Evolutionary conservation across 768 basidiomycete genomes (phyloP), one percentile per base, ranked within the genome.

Genomic region (Floccularia luteovirens): DNA sequence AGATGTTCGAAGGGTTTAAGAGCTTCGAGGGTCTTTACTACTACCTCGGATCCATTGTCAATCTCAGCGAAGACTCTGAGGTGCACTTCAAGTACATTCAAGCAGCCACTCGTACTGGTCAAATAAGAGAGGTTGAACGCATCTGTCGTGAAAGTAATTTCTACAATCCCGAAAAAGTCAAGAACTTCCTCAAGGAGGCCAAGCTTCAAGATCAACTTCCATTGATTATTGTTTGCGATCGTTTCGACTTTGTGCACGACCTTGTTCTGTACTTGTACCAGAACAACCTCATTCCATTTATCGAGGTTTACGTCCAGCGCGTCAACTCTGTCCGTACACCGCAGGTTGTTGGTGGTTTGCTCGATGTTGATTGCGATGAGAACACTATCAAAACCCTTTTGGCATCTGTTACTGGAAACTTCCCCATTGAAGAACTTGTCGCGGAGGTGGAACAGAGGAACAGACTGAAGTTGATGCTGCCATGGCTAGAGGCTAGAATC

Each of bases 51-150:
- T 94, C 94, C 7, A 76, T 99, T 49, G 96, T 99, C 58, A 99
- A 98, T 64, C 74, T 99, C 48, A 90, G 86, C 58, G 79, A 90
- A 58, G 96, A 99, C 61, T 75, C 89, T 3, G 96, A 99, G 59
- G 94, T 99, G 2, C 88, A 97, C 69, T 99, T 96, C 81, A 98
- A 99, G 71, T 98, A 98, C 66, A 97, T 99, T 55, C 94, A 98
- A 56, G 96, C 96, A 20, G 96, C 96, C 4, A 94, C 92, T 1
- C 82, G 94, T 20, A 99, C 96, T 21, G 93, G 94, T 30, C 96
- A 98, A 59, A 92, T 99, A 50, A 86, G 96, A 36, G 96, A 99
- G 60, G 96, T 99, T 42, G 96, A 99, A 64, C 91, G 96, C 33
- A 94, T 99, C 55, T 97, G 93, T 58, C 75, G 96, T 39, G 96